Conservation (phyloP, 129 eudicot species). For the Chrysanthemum lavandulifolium region DNA sequence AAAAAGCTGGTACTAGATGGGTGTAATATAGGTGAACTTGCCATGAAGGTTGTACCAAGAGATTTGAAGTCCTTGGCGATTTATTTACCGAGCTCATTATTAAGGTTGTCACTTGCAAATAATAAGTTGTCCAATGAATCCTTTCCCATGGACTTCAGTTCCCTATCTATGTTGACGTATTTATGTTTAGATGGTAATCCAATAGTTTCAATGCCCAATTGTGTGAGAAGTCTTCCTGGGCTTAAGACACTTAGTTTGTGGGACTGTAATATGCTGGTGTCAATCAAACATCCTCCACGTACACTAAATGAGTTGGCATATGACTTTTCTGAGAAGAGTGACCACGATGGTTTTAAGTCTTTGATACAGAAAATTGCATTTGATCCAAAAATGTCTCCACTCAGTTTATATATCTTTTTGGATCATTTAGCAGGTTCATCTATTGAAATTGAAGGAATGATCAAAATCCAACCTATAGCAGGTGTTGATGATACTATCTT, state of each 20-base stretch:
- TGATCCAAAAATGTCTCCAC: constrained; percentile 20
- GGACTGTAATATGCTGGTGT: too few species aligned
- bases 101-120: constrained; percentile 1
- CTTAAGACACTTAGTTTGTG: not conserved
- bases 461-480: too few species aligned
- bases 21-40: too few species aligned
- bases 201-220: constrained; percentile 2
- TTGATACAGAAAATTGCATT: constrained; percentile 1
- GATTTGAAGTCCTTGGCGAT: too few species aligned
- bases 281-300: too few species aligned
- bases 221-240: constrained; percentile 16
- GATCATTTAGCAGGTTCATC: constrained; percentile 2
- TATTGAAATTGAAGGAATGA: too few species aligned
- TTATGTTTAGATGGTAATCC: constrained; percentile 14
- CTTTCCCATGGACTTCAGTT: constrained; percentile 2
- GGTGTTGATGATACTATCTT: too few species aligned
- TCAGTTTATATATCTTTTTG: not conserved
- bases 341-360: not conserved
- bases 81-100: not conserved
- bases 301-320: not conserved
- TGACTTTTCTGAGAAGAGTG: too few species aligned
- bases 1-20: too few species aligned
- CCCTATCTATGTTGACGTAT: constrained; percentile 4
- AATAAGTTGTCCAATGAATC: too few species aligned
- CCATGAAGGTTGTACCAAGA: too few species aligned